Percentiles rank a stretch among this genome's conserved stretches.
phyloP scores from a whole-genome alignment of 768 basidiomycete genomes.

The Kwoniella europaea region DNA sequence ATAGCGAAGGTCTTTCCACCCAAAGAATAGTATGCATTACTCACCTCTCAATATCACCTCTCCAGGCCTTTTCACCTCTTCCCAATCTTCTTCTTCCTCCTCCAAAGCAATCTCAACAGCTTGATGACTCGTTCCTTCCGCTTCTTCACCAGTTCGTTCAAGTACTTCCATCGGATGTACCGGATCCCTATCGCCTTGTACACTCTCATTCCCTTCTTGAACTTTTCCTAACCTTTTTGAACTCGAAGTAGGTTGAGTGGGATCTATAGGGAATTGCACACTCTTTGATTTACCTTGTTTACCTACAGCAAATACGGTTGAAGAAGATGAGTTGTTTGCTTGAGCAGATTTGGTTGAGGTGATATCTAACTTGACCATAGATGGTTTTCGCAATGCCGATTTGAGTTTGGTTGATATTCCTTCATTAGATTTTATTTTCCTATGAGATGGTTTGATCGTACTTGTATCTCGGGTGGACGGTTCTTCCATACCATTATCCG shows the following conservation, averaged over 20 bases:
- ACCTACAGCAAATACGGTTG: neutral
- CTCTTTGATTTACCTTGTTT: conserved; percentile 26
- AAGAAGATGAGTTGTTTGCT: conserved; percentile 4
- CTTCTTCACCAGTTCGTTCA: conserved; percentile 65
- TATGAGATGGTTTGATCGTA: neutral
- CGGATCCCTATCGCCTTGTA: conserved; percentile 57
- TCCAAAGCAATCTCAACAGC: conserved; percentile 60
- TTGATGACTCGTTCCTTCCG: conserved; percentile 70
- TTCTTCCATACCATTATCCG: neutral
- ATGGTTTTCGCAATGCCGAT: conserved; percentile 37
- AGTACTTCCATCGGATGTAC: conserved; percentile 72
- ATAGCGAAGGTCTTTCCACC: neutral
- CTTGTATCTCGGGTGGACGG: neutral
- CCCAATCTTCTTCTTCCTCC: conserved; percentile 37
- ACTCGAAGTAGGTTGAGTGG: neutral
- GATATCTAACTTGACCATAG: neutral
- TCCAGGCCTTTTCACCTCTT: conserved; percentile 53
- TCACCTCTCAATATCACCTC: conserved; percentile 77
- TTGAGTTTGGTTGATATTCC: conserved; percentile 33
- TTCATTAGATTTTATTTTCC: neutral
- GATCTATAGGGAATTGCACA: conserved; percentile 52
- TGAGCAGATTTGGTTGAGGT: conserved; percentile 5
- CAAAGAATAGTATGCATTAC: conserved; percentile 22
- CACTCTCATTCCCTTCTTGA: neutral
- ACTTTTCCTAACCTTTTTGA: neutral